Base-by-base conservation (phyloP, 1,139 yeast genomes). In the Scheffersomyces parashehatae region DNA sequence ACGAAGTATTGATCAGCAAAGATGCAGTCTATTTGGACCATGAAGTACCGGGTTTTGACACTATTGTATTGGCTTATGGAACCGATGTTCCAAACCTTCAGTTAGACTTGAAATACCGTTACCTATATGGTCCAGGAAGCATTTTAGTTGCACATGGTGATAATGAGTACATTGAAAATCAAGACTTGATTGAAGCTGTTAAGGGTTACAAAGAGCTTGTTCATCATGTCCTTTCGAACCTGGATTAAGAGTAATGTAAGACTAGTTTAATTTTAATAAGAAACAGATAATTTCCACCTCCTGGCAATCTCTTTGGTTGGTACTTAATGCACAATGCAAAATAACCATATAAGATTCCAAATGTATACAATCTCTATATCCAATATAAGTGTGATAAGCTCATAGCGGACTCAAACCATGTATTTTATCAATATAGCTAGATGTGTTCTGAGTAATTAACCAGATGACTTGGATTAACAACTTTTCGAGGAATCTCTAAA, bases 81-180 rank as follows among this genome's bases (percentile, higher is more conserved):
- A 85, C 91, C 0, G 91, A 85, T 54, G 73, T 84, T 41, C 88
- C 88, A 3, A 73, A 79, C 49, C 59, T 83, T 43, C 48, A 56
- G 3, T 67, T 69, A 3, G 66, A 67, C 29, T 50, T 64, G 20
- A 60, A 66, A 11, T 68, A 62, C 42, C 65, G 81, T 50, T 83
- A 79, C 53, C 64, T 84, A 29, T 85, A 82, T 54, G 91, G 90
- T 0, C 88, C 90, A 1, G 91, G 90, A 1, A 64, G 81, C 2
- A 83, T 85, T 45, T 72, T 71, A 31, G 82, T 81, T 30, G 90
- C 90, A 1, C 90, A 84, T 55, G 76, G 83, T 3, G 85, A 73
- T 45, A 61, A 78, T 46, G 91, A 85, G 61, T 75, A 64, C 52
- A 78, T 85, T 28, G 74, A 75, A 7, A 66, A 76, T 32, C 56